Evolutionary conservation across 2,329 filamentous ascomycete species (phyloP).

Genomic region (Pestalotiopsis sp.): DNA sequence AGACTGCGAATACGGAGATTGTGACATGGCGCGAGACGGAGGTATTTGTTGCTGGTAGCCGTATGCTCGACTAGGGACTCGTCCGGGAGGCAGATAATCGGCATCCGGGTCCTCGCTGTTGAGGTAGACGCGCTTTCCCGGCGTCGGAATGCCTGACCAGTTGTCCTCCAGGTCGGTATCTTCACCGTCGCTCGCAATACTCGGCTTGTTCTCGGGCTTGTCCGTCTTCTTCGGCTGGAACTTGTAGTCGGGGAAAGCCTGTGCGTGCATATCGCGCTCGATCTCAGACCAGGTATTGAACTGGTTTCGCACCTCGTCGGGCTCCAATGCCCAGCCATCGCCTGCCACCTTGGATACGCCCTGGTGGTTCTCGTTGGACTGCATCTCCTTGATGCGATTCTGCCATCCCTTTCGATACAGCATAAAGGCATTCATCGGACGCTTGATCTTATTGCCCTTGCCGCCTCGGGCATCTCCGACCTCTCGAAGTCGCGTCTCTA

Average conservation of each 20-base stretch:
- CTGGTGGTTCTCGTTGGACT: conserved; percentile 89
- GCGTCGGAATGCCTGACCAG: conserved; percentile 39
- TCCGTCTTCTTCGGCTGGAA: conserved; percentile 81
- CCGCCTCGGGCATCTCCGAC: conserved; percentile 57
- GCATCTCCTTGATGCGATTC: conserved; percentile 80
- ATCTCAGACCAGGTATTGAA: conserved; percentile 80
- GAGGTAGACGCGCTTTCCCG: conserved; percentile 29
- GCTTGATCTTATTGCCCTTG: conserved; percentile 76
- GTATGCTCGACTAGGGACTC: background rate
- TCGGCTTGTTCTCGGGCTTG: conserved; percentile 34
- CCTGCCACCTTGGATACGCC: conserved; percentile 88
- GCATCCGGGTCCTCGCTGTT: conserved; percentile 33
- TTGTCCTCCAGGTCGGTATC: conserved; percentile 37
- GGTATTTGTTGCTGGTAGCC: conserved; percentile 19
- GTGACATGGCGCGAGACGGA: conserved; percentile 19
- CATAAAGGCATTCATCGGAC: conserved; percentile 98
- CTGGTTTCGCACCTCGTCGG: conserved; percentile 69
- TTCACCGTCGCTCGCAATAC: conserved; percentile 33
- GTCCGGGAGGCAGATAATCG: conserved; percentile 26
- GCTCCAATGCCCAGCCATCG: conserved; percentile 82
- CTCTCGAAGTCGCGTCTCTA: conserved; percentile 68
- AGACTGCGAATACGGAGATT: conserved; percentile 17
- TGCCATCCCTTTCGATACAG: conserved; percentile 93
- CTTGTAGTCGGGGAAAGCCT: conserved; percentile 89
- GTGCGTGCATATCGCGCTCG: conserved; percentile 82